phyloP scores from a whole-genome alignment of 306 rosid species.

The Leucaena leucocephala region DNA sequence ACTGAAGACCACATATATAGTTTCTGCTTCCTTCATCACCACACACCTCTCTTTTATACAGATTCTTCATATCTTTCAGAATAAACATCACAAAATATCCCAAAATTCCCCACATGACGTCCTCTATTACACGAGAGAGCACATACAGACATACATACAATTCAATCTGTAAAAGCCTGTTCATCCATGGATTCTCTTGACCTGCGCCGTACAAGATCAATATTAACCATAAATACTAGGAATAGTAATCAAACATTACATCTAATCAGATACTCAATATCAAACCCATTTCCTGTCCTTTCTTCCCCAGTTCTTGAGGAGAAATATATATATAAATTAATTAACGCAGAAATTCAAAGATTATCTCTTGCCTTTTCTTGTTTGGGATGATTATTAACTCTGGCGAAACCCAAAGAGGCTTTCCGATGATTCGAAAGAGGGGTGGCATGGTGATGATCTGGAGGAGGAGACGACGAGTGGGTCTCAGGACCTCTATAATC shows the following conservation, averaged over 20 bases:
- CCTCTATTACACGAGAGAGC: slow-evolving; percentile 2
- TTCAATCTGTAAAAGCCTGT: slow-evolving; percentile 13
- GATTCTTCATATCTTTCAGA: slow-evolving; percentile 4
- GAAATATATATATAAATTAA: not conserved
- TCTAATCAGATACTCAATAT: not conserved
- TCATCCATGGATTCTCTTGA: slow-evolving; percentile 56
- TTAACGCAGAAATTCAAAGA: slow-evolving; percentile 19
- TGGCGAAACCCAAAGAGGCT: slow-evolving; percentile 30
- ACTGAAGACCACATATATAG: not conserved
- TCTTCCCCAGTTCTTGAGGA: not conserved
- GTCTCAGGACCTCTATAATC: slow-evolving; percentile 98
- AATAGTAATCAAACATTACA: not conserved
- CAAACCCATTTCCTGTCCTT: not conserved
- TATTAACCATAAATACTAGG: not conserved
- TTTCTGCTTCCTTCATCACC: not conserved
- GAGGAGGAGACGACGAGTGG: slow-evolving; percentile 79
- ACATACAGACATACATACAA: not conserved
- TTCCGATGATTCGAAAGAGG: slow-evolving; percentile 42
- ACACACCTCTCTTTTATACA: slow-evolving; percentile 7
- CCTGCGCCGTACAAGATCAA: slow-evolving; percentile 48
- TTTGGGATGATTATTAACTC: slow-evolving; percentile 17
- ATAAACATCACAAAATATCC: slow-evolving; percentile 27
- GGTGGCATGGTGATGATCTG: slow-evolving; percentile 40
- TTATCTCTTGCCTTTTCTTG: slow-evolving; percentile 49
- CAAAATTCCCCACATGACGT: slow-evolving; percentile 31